Evolutionary conservation across 2,329 filamentous ascomycete genomes (phyloP), one percentile per base, ranked within the genome.

Genomic region (Xylariaceae sp.): DNA sequence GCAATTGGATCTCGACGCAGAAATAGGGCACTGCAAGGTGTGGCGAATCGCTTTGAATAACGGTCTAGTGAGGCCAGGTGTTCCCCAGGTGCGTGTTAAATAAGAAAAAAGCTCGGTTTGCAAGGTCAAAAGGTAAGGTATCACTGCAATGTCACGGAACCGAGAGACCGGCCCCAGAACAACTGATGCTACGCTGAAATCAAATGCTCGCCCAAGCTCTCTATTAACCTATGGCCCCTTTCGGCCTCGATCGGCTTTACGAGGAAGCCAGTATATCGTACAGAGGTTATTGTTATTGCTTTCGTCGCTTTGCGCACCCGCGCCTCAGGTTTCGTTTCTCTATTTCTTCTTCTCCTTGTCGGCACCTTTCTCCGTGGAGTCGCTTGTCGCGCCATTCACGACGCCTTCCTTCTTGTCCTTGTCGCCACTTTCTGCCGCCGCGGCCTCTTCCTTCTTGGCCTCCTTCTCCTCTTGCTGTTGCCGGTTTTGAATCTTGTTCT

Each of bases 401-500:
- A 67, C 66, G 18, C 39, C 48, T 28, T 65, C 64, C 44, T 67
- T 66, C 55, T 65, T 66, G 17, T 65, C 64, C 42, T 60, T 62
- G 18, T 86, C 85, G 37, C 84, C 82, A 61, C 89, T 81, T 45
- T 69, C 69, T 42, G 56, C 55, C 9, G 51, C 53, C 1, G 54
- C 50, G 74, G 66, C 68, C 42, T 74, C 67, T 37, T 80, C 80
- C 45, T 82, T 88, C 71, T 88, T 88, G 59, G 85, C 78, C 56
- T 97, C 91, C 70, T 91, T 91, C 61, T 98, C 93, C 62, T 97
- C 93, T 60, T 94, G 87, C 65, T 94, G 88, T 69, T 97, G 90
- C 64, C 91, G 81, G 71, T 98, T 98, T 73, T 97, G 91, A 54
- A 97, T 96, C 79, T 98, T 98, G 75, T 98, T 98, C 74, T 98